phyloP scores from a whole-genome alignment of 2,329 filamentous ascomycete species.

The Pseudogymnoascus sp. region DNA sequence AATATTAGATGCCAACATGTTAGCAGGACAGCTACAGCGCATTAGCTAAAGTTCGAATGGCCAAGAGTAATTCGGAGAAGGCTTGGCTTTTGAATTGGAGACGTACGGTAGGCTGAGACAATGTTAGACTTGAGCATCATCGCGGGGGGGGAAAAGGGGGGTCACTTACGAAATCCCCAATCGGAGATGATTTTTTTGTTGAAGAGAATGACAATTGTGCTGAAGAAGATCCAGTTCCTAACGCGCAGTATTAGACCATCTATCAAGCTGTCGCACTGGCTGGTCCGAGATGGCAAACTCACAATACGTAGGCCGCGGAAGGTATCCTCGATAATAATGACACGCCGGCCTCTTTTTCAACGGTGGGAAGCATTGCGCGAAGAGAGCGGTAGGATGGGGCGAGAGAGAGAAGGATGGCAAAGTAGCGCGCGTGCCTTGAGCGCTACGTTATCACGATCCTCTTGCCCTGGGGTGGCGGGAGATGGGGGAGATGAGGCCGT shows the following conservation, averaged over 20 bases:
- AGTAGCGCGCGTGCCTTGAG: background rate
- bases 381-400: background rate
- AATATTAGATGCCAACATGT: slow-evolving; percentile 63
- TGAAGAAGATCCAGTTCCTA: slow-evolving; percentile 70
- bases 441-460: background rate
- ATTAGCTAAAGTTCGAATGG: background rate
- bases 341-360: background rate
- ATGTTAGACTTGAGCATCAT: slow-evolving; percentile 22
- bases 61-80: background rate
- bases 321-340: slow-evolving; percentile 2
- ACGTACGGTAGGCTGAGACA: slow-evolving; percentile 38
- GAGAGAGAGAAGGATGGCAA: background rate
- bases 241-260: slow-evolving; percentile 30
- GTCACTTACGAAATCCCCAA: slow-evolving; percentile 61
- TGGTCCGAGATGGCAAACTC: background rate
- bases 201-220: slow-evolving; percentile 78
- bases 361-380: background rate
- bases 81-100: background rate
- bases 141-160: background rate
- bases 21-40: slow-evolving; percentile 43
- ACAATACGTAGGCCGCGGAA: slow-evolving; percentile 6
- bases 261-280: background rate
- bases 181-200: slow-evolving; percentile 84
- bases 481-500: background rate
- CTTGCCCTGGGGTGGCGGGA: background rate